Conservation (phyloP, 2,329 filamentous ascomycete species). For the Aspergillus proliferans region DNA sequence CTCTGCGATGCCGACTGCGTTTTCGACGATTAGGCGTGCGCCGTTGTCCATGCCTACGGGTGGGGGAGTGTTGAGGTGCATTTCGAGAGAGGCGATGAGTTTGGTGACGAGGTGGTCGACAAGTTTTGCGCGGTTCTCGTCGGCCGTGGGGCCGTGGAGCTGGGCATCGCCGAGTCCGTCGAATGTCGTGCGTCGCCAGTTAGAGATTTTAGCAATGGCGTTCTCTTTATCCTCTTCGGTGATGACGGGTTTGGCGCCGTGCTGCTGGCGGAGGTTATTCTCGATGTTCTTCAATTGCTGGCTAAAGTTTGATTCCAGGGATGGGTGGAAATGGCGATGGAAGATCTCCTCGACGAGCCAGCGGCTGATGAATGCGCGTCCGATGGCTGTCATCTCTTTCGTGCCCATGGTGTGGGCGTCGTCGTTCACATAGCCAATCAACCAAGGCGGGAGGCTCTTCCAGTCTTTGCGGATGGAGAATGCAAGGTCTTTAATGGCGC, state of each 20-base stretch:
- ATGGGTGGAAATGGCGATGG: constrained; percentile 86
- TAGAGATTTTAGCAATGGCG: constrained; percentile 76
- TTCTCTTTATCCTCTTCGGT: constrained; percentile 87
- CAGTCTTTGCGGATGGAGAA: constrained; percentile 97
- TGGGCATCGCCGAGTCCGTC: constrained; percentile 70
- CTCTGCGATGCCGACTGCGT: constrained; percentile 76
- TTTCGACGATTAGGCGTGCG: constrained; percentile 85
- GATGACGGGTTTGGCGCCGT: constrained; percentile 55
- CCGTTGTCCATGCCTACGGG: constrained; percentile 79
- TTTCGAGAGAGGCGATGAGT: constrained; percentile 63
- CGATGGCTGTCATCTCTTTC: constrained; percentile 96
- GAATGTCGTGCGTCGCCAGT: constrained; percentile 87
- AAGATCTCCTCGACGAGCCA: constrained; percentile 93
- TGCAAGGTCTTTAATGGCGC: constrained; percentile 86
- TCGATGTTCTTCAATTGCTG: constrained; percentile 78
- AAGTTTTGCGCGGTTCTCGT: constrained; percentile 61
- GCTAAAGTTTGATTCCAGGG: constrained; percentile 70
- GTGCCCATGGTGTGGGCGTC: constrained; percentile 82
- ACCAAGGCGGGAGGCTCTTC: constrained; percentile 73
- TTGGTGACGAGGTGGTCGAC: constrained; percentile 64
- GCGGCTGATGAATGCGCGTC: constrained; percentile 76
- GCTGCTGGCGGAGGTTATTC: constrained; percentile 73
- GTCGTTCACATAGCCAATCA: constrained; percentile 71
- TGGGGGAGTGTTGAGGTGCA: constrained; percentile 68
- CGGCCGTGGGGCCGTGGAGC: constrained; percentile 60